These are phyloP conservation scores for Niebla homalea DNA, from an alignment of 495 filamentous ascomycete species.

Conservation along the genomic window DNA sequence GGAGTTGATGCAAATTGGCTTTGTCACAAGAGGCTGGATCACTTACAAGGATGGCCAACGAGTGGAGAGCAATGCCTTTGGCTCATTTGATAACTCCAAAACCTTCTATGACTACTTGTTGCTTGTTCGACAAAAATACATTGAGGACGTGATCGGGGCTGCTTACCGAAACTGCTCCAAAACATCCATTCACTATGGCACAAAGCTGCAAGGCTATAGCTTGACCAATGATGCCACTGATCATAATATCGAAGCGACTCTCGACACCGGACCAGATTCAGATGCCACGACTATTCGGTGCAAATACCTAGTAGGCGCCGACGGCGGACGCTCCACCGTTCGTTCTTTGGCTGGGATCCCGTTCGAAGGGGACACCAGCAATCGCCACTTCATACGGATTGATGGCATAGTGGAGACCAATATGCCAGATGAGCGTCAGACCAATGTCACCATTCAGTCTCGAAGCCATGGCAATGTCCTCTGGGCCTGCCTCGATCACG, in stretches of 20 bases:
- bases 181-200: background rate
- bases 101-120: conserved; percentile 31
- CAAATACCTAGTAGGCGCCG: conserved; percentile 35
- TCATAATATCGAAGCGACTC: background rate
- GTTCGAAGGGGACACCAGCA: conserved; percentile 31
- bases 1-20: conserved; percentile 34
- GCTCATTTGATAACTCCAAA: conserved; percentile 25
- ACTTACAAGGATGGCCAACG: conserved; percentile 33
- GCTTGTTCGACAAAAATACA: conserved; percentile 29
- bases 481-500: conserved; percentile 37
- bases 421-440: conserved; percentile 33
- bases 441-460: conserved; percentile 34
- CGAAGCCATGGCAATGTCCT: conserved; percentile 38
- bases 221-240: background rate
- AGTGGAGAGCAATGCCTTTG: conserved; percentile 21
- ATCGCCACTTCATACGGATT: conserved; percentile 37
- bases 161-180: conserved; percentile 17
- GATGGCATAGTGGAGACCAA: conserved; percentile 36
- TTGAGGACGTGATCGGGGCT: conserved; percentile 28
- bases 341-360: conserved; percentile 27
- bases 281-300: conserved; percentile 7
- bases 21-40: conserved; percentile 33
- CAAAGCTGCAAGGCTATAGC: background rate
- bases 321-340: conserved; percentile 34
- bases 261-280: background rate